Base-by-base conservation (phyloP, 2,329 filamentous ascomycete genomes). In the Malbranchea zuffiana region DNA sequence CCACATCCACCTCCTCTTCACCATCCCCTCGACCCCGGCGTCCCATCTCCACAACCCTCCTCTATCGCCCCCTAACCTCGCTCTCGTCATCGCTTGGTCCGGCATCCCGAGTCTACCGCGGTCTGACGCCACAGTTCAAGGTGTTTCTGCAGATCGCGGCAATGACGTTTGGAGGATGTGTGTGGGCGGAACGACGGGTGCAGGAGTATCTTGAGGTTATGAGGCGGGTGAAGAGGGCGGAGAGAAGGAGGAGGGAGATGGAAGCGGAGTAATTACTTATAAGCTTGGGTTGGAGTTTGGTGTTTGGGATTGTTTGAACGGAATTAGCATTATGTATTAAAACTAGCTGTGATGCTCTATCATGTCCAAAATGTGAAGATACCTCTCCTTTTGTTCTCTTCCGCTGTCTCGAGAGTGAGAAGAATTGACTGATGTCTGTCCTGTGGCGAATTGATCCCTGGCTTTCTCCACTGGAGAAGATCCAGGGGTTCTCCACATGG, bases 51-150 rank as follows among this genome's bases (percentile, higher is more conserved):
- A 53, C 51, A 18, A 53, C 55, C 7, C 50, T 48, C 23, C 24
- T 60, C 44, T 55, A 63, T 46, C 51, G 55, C 18, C 61, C 63
- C 2, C 47, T 71, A 4, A 65, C 68, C 37, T 64, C 61, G 0
- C 66, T 72, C 48, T 70, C 66, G 0, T 55, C 59, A 16, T 66
- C 66, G 48, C 55, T 69, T 35, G 65, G 59, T 12, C 61, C 56
- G 11, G 47, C 49, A 5, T 58, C 58, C 26, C 61, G 54, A 18
- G 44, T 68, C 25, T 69, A 68, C 47, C 63, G 64, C 16, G 59
- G 61, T 4, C 47, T 69, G 40, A 69, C 66, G 10, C 54, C 62
- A 29, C 66, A 68, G 42, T 69, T 67, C 50, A 68, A 68, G 43
- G 59, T 66, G 18, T 68, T 66, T 44, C 46, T 69, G 23, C 65